A percentile compares a stretch with the other conserved stretches of the same genome.
Evolutionary conservation across 306 rosid species (phyloP).

Genomic region (Senna tora): DNA sequence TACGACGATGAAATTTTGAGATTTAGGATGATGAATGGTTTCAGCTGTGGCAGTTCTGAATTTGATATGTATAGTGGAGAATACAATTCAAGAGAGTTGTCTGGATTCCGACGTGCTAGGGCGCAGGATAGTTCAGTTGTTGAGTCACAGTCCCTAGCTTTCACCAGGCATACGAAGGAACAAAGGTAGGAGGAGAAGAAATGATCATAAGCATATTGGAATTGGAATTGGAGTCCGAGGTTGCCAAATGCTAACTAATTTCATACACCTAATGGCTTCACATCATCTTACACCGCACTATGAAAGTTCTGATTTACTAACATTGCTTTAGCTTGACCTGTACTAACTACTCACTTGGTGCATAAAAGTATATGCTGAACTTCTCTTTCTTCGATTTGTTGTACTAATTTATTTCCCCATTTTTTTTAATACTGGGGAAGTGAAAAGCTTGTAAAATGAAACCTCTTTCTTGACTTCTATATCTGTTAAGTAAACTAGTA

Average conservation of each 20-base stretch:
- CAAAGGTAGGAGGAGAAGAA: constrained; percentile 7
- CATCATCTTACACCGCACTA: constrained; percentile 5
- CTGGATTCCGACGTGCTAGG: constrained; percentile 46
- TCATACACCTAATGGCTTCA: constrained; percentile 12
- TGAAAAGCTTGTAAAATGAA: constrained; percentile 49
- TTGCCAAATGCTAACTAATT: constrained; percentile 22
- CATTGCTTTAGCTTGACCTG: neutral
- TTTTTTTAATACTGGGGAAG: constrained; percentile 34
- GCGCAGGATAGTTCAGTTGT: constrained; percentile 46
- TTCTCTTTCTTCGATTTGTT: constrained; percentile 26
- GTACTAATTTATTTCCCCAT: constrained; percentile 36
- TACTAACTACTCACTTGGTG: neutral
- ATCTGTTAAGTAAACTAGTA: neutral
- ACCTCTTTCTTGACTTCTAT: constrained; percentile 27
- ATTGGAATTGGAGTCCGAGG: constrained; percentile 29
- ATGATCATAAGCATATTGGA: constrained; percentile 28
- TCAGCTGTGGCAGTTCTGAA: constrained; percentile 50
- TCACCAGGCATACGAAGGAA: constrained; percentile 33
- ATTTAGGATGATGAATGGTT: constrained; percentile 71
- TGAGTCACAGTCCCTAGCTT: constrained; percentile 62
- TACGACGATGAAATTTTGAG: constrained; percentile 70
- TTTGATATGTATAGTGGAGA: constrained; percentile 54
- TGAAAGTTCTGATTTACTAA: neutral
- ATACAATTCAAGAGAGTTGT: constrained; percentile 46
- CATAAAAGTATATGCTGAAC: constrained; percentile 32